Evolutionary conservation across 2,329 filamentous ascomycete species (phyloP).

Genomic region (Thielaviopsis cerberus): DNA sequence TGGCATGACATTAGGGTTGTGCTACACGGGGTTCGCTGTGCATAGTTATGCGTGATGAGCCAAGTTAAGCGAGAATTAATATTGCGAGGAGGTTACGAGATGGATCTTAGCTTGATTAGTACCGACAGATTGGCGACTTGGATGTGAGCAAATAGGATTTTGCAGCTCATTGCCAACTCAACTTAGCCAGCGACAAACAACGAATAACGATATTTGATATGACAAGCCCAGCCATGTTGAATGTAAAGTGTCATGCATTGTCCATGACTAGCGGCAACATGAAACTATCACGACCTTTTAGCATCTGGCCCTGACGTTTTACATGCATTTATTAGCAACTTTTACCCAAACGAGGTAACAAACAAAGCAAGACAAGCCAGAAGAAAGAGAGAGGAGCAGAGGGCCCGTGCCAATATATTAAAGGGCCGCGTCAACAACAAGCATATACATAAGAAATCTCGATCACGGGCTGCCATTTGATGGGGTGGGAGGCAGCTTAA

Average conservation of each 20-base stretch:
- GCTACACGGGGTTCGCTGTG: too few species aligned
- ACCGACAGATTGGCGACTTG: background rate
- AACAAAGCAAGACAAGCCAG: background rate
- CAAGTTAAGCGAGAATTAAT: background rate
- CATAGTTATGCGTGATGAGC: background rate
- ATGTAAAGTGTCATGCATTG: too few species aligned
- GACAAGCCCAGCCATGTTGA: background rate
- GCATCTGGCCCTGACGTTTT: background rate
- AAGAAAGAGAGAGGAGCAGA: too few species aligned
- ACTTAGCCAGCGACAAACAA: background rate
- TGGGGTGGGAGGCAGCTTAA: too few species aligned
- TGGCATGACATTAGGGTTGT: background rate
- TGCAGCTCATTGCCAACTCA: background rate
- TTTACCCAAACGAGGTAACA: background rate
- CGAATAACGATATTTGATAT: background rate
- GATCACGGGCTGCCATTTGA: too few species aligned
- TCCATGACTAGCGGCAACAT: background rate
- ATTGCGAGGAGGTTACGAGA: background rate
- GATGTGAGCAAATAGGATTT: background rate
- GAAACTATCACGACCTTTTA: too few species aligned
- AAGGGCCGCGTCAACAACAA: background rate
- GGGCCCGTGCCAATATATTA: background rate
- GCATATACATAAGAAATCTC: background rate
- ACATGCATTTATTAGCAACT: background rate
- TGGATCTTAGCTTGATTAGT: background rate